Evolutionary conservation across 2,329 filamentous ascomycete genomes (phyloP).

Genomic region (Penicillium fuscoglaucum): DNA sequence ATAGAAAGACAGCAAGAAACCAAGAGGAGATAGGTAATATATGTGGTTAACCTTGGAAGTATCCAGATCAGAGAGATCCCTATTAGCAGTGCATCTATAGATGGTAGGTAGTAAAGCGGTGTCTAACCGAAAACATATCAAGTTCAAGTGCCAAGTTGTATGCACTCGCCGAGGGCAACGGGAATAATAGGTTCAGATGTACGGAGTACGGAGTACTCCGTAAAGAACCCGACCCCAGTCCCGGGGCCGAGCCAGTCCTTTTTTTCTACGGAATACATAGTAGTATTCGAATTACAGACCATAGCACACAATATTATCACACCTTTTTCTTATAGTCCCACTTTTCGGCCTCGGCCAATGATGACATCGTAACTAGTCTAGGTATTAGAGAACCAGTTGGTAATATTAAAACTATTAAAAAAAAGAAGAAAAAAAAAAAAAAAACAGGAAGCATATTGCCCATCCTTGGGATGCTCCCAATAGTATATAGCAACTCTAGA

Average conservation of each 20-base stretch:
- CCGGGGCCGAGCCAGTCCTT: not conserved
- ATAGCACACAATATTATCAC: not conserved
- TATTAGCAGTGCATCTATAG: not conserved
- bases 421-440: not conserved
- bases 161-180: not conserved
- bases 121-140: not conserved
- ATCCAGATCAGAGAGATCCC: not conserved
- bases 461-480: not conserved
- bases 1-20: not conserved
- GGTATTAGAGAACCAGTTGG: not conserved
- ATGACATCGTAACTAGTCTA: not conserved
- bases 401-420: not conserved
- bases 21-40: too few relatives aligned
- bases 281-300: not conserved
- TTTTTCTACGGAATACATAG: not conserved
- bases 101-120: not conserved
- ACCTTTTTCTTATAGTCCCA: not conserved
- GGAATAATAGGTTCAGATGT: not conserved
- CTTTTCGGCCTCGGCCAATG: not conserved
- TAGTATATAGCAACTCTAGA: conserved; percentile 19
- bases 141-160: not conserved
- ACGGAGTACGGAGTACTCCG: not conserved
- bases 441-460: not conserved
- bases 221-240: not conserved
- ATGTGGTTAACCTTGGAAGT: not conserved